Evolutionary conservation across 2,329 filamentous ascomycete species (phyloP).

Genomic region (Fusarium solani-melongenae): DNA sequence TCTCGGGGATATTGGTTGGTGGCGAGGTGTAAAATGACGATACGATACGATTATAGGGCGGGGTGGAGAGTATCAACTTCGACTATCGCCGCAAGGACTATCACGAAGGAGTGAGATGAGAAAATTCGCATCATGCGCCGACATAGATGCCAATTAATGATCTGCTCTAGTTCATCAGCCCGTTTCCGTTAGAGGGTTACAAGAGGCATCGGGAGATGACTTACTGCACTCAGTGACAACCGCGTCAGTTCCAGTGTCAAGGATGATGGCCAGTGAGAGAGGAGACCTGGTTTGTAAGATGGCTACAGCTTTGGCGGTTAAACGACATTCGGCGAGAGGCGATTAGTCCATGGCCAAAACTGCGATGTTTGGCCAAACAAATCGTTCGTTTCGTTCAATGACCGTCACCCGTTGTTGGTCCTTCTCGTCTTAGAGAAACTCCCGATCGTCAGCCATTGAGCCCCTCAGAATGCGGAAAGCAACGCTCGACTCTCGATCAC

Average conservation of each 20-base stretch:
- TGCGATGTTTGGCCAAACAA: constrained; percentile 13
- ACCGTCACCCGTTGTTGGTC: constrained; percentile 22
- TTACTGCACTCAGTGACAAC: constrained; percentile 17
- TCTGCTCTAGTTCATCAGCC: constrained; percentile 26
- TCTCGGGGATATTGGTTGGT: constrained; percentile 22
- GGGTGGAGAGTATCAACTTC: constrained; percentile 35
- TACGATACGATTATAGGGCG: constrained; percentile 22
- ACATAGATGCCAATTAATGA: constrained; percentile 1
- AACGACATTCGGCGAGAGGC: constrained; percentile 14
- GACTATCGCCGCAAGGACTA: constrained; percentile 36
- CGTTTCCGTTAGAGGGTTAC: constrained; percentile 10
- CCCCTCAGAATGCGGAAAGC: constrained; percentile 43
- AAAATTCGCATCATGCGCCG: constrained; percentile 40
- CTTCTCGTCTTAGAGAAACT: constrained; percentile 38
- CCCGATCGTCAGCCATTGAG: constrained; percentile 42
- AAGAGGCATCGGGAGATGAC: constrained; percentile 9
- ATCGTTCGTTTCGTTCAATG: constrained; percentile 28
- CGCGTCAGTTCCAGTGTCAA: constrained; percentile 13
- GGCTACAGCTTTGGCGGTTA: constrained; percentile 13
- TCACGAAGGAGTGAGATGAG: constrained; percentile 41
- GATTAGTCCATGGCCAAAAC: constrained; percentile 31
- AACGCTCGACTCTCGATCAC: constrained; percentile 38
- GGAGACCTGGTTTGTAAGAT: constrained; percentile 21
- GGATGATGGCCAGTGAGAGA: constrained; percentile 27
- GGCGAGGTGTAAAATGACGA: constrained; percentile 26